Evolutionary conservation across 1,284 basidiomycete species (phyloP), one percentile per base, ranked within the genome.

Genomic region (Cutaneotrichosporon mucoides): DNA sequence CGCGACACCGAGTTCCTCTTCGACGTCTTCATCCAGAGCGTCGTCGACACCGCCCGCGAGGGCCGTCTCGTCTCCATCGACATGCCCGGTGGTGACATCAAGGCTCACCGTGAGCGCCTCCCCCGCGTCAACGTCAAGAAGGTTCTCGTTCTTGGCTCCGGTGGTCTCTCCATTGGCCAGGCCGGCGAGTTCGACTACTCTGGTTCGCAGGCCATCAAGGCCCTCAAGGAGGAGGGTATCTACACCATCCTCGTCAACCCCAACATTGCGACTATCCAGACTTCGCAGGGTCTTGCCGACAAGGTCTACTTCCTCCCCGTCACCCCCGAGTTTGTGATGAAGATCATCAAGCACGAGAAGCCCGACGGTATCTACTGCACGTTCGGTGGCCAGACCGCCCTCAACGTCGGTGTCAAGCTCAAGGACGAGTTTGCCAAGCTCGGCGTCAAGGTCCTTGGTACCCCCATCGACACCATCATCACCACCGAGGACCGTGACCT

Each of bases 171-270:
- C 24, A 99, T 99, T 67, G 96, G 95, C 57, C 95, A 99, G 78
- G 95, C 95, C 3, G 95, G 95, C 68, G 96, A 99, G 79, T 99
- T 99, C 79, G 95, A 99, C 79, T 99, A 99, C 81, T 98, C 94
- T 0, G 95, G 96, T 63, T 95, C 92, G 47, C 95, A 99, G 79
- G 95, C 95, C 11, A 96, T 99, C 84, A 99, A 99, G 81, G 96
- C 95, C 8, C 84, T 99, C 67, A 97, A 98, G 80, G 92, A 94
- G 77, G 95, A 98, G 77, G 95, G 95, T 36, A 97, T 99, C 74
- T 98, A 96, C 81, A 99, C 95, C 53, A 91, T 98, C 76, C 87
- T 99, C 73, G 87, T 99, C 73, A 99, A 99, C 79, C 93, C 95
- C 48, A 99, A 99, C 80, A 99, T 99, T 71, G 95, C 95, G n/a